Percentiles rank a stretch among this genome's conserved stretches.
phyloP scores from a whole-genome alignment of 2,329 filamentous ascomycete genomes.

The Berkeleyomyces basicola region DNA sequence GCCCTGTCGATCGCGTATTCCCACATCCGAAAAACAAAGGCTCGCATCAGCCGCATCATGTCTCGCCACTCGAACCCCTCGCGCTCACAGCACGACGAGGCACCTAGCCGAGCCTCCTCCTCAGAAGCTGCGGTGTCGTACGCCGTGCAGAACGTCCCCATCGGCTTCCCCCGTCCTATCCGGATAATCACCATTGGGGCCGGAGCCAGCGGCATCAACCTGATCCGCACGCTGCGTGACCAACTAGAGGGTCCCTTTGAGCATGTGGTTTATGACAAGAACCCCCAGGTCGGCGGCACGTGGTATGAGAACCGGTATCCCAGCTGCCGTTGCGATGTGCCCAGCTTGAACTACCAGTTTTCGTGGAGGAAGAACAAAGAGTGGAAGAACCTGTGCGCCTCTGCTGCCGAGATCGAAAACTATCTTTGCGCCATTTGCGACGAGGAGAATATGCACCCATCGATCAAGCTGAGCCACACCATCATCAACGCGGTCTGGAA shows the following conservation, averaged over 20 bases:
- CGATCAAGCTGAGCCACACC: constrained; percentile 28
- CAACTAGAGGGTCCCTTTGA: constrained; percentile 26
- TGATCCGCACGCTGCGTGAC: constrained; percentile 28
- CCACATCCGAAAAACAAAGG: neutral
- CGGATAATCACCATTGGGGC: constrained; percentile 19
- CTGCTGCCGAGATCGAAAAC: constrained; percentile 35
- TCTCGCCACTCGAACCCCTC: constrained; percentile 7
- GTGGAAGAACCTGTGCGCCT: constrained; percentile 41
- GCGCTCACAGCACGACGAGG: constrained; percentile 8
- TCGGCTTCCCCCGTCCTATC: constrained; percentile 14
- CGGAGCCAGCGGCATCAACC: constrained; percentile 19
- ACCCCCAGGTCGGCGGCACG: constrained; percentile 36
- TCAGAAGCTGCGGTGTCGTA: constrained; percentile 1
- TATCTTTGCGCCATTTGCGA: constrained; percentile 34
- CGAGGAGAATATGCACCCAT: constrained; percentile 29
- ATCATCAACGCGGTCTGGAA: constrained; percentile 30
- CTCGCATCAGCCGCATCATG: constrained; percentile 1
- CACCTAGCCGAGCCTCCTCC: neutral
- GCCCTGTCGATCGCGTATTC: neutral
- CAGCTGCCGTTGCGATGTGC: constrained; percentile 39
- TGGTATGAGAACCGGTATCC: constrained; percentile 45
- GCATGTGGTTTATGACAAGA: constrained; percentile 39
- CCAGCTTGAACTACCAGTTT: constrained; percentile 46
- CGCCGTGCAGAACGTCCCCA: constrained; percentile 5
- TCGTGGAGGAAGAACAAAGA: constrained; percentile 41